Conservation (phyloP, 768 basidiomycete species). For the Calocera cornea region DNA sequence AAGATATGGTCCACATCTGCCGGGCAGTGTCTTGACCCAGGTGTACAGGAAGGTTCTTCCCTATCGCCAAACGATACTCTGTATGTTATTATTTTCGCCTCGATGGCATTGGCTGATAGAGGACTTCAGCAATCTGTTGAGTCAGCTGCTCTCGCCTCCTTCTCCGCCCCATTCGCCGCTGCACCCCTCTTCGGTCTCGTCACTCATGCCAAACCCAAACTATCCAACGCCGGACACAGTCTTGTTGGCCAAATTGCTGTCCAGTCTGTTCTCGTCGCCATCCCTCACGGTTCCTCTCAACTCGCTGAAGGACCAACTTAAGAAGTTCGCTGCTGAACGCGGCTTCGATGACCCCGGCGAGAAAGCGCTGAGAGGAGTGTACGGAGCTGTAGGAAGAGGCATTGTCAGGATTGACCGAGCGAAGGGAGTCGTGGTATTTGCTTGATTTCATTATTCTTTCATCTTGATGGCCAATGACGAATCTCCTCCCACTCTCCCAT, state of each 20-base stretch:
- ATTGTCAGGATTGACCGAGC: not conserved
- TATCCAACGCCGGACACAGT: not conserved
- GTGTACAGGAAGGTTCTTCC: not conserved
- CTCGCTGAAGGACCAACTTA: not conserved
- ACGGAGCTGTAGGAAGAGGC: not conserved
- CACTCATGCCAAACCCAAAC: not conserved
- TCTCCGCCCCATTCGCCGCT: not conserved
- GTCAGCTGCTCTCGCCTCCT: not conserved
- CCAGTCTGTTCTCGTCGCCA: not conserved
- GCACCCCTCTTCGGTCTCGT: not conserved
- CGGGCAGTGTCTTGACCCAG: not conserved
- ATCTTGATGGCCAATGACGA: not conserved
- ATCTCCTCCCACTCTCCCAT: not conserved
- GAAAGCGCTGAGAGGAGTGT: conserved; percentile 2
- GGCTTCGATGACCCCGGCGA: not conserved
- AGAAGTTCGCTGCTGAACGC: not conserved
- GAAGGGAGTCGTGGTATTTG: not conserved
- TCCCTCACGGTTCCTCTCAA: not conserved
- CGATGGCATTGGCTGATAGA: not conserved
- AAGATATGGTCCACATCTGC: conserved; percentile 2
- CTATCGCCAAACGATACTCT: not conserved
- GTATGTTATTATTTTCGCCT: not conserved
- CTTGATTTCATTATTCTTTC: not conserved
- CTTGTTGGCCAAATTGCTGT: not conserved
- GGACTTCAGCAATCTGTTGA: not conserved